Base-by-base conservation (phyloP, 768 basidiomycete genomes). In the Hygrophorus pudorinus region DNA sequence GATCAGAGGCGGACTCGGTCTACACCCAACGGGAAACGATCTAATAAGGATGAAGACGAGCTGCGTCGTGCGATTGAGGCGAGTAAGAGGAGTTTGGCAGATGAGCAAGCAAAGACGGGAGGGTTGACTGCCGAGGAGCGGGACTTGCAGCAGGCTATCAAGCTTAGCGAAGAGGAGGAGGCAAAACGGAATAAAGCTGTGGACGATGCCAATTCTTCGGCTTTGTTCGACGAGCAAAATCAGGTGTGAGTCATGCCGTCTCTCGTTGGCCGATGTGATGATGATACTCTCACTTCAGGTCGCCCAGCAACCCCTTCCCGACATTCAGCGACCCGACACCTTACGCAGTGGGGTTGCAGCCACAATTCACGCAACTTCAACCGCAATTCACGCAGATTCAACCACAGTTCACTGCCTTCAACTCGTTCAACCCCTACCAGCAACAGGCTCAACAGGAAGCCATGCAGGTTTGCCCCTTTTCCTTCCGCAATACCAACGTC, bases 381-480 rank as follows among this genome's bases (percentile, higher is more conserved):
- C 61, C 55, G 33, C 68, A 70, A 49, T 64, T 54, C 44, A 59
- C 59, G 24, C 57, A 66, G 32, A 51, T 90, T 36, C 84, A 84
- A 52, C 85, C 86, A 0, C 91, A 93, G 54, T 88, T 85, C 60
- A 91, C 88, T 4, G 38, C 46, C 3, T 6, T 44, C 24, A 44
- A 27, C 34, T 80, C 86, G 1, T 97, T 90, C 72, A 98, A 98
- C 61, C 88, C 88, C 0, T 91, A 89, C 51, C 86, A 89, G 56
- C 90, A 92, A 59, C 93, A 93, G 58, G 78, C 84, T 38, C 85
- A 93, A 54, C 90, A 93, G 54, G 90, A 94, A 61, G 82, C 82
- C 12, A 75, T 81, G 54, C 86, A 86, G 66, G 75, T 65, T 33
- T 31, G 24, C 20, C 27, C 18, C 18, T 32, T 45, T 37, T 41